Evolutionary conservation across 139 green algal species (phyloP).

Genomic region (Auxenochlorella pyrenoidosa): DNA sequence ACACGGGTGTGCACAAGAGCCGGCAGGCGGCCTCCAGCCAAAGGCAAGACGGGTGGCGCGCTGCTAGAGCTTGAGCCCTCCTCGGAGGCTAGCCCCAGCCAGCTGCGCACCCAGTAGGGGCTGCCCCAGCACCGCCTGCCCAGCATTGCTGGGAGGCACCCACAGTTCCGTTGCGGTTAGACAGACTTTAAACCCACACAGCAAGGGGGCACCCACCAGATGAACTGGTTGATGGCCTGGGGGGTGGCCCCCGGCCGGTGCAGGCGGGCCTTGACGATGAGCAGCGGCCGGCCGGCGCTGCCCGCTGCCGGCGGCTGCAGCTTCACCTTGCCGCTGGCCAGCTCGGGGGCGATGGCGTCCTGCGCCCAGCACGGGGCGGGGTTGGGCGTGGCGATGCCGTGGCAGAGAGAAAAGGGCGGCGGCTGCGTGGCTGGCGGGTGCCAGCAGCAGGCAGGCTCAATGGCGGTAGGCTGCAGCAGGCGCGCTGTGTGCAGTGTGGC

Average conservation of each 20-base stretch:
- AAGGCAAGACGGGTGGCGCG: no score
- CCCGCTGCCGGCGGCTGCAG: constrained; percentile 7
- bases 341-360: not conserved
- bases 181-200: not conserved
- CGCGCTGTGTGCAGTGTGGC: no score
- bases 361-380: not conserved
- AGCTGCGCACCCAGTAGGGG: not conserved
- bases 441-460: not conserved
- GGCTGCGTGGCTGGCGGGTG: no score
- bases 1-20: no score
- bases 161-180: no score
- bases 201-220: not conserved
- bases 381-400: not conserved
- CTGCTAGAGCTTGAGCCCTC: no score
- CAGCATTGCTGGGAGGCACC: no score
- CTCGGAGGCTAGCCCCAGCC: not conserved
- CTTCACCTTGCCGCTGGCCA: constrained; percentile 20
- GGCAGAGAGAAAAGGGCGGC: not conserved
- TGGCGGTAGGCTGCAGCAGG: not conserved
- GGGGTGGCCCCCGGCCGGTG: constrained; percentile 11
- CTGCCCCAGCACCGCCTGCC: no score
- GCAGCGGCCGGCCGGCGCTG: constrained; percentile 7
- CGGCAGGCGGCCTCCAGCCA: no score
- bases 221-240: not conserved
- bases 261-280: not conserved